Evolutionary conservation across 2,329 filamentous ascomycete species (phyloP), one percentile per base, ranked within the genome.

Genomic region (Botrytis medusae): DNA sequence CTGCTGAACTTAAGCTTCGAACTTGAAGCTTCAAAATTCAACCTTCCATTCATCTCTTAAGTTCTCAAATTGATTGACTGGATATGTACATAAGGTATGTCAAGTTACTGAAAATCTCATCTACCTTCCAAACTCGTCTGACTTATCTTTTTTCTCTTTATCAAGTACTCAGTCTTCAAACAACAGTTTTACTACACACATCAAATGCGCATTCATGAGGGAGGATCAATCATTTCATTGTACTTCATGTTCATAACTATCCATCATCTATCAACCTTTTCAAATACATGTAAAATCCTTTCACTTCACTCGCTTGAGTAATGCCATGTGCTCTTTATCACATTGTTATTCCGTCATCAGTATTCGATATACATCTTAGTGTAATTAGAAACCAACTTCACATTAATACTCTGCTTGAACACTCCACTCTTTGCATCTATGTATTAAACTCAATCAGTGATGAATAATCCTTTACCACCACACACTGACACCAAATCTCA

Each of bases 201-300:
- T 54, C 8, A 5, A 54, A 18, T 29, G 0, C 6, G 14, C 6
- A n/a, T 18, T 54, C 2, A n/a, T 29, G 12, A 16, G 25, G 48
- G 16, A 54, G 48, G 5, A 7, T 54, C 40, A 42, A 42, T 42
- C 12, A 42, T 42, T 42, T 42, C 12, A 42, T 42, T 42, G 2
- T 12, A 14, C 7, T 42, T 42, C 34, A 42, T 42, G 14, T 42
- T 16, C 7, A 12, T 16, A 42, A 2, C 40, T 42, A 12, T 16
- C 40, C 14, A 42, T 14, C 5, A 3, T 54, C 12, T n/a, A n/a
- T n/a, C 25, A n/a, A 2, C 0, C 4, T 25, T 25, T 2, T 4
- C 25, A n/a, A 25, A 48, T 2, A 1, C 10, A 4, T 0, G 20
- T 7, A 18, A 12, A 2, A 2, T 48, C 22, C 4, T 48, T 48